Base-by-base conservation (phyloP, 1,139 yeast genomes). In the Meyerozyma smithsonii region DNA sequence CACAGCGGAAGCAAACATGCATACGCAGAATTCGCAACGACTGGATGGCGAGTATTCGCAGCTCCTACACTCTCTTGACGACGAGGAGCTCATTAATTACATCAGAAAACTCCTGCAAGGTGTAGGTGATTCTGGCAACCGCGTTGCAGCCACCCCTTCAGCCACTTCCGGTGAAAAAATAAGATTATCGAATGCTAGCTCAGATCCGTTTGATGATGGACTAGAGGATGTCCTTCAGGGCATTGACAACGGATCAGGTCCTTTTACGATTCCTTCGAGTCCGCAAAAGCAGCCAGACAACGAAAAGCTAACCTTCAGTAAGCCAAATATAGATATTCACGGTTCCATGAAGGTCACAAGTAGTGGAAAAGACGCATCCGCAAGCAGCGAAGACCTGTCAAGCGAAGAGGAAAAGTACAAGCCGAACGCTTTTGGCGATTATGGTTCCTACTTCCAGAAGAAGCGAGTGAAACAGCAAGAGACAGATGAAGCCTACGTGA, bases 401-500 rank as follows among this genome's bases (percentile, higher is more conserved):
- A 28, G 37, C 5, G 39, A 36, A 8, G 37, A 32, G 23, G 28
- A 35, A 5, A 35, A 23, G 15, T 23, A 21, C 1, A 66, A 66
- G 10, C 51, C 50, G 6, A 76, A 74, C 41, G 66, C 62, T n/a
- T 86, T 84, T 65, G 89, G 87, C 5, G 90, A 80, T 46, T 85
- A 78, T 55, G 78, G 63, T 4, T 66, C 77, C 1, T 90, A 90
- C 53, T 84, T 89, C 51, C 69, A 68, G 8, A 75, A 82, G 48
- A 90, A 90, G 55, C 73, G 68, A 23, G 49, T 59, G 25, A 84
- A 84, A 52, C 95, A 90, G 47, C 86, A 77, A 52, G 65, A 72
- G 39, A 80, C 82, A 43, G 96, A 84, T 55, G 69, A 66, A 34
- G 68, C 65, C 12, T 77, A 69, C 43, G 62, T 74, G 4, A 58